Percentiles rank a stretch among this genome's conserved stretches.
Evolutionary conservation across 1,284 basidiomycete species (phyloP).

Genomic region (Moesziomyces antarcticus): DNA sequence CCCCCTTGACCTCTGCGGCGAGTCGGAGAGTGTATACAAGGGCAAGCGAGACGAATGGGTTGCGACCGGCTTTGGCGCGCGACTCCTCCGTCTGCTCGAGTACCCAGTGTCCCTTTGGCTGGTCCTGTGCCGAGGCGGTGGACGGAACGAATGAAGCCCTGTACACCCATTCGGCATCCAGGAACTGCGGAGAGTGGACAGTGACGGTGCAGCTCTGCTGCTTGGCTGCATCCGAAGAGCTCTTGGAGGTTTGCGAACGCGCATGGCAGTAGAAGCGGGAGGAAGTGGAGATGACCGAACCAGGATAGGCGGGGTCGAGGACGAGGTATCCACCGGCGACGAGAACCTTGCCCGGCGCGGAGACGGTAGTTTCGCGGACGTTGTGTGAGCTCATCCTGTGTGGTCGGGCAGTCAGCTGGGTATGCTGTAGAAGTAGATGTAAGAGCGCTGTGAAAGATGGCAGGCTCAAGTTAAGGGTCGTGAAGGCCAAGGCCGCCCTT

Average conservation of each 20-base stretch:
- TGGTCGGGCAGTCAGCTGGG: neutral
- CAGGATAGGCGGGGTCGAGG: slow-evolving; percentile 65
- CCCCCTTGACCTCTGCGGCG: slow-evolving; percentile 68
- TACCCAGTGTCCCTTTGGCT: slow-evolving; percentile 21
- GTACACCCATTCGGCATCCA: slow-evolving; percentile 82
- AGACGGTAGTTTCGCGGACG: slow-evolving; percentile 72
- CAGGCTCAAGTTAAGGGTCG: too few relatives aligned
- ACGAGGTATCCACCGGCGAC: slow-evolving; percentile 70
- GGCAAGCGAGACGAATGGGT: slow-evolving; percentile 92
- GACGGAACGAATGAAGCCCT: slow-evolving; percentile 67
- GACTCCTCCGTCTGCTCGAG: slow-evolving; percentile 46
- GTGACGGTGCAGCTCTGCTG: slow-evolving; percentile 69
- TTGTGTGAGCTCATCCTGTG: slow-evolving; percentile 11
- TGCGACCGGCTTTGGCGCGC: slow-evolving; percentile 70
- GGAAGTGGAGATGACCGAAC: slow-evolving; percentile 76
- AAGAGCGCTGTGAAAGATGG: too few relatives aligned
- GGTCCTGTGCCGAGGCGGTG: neutral
- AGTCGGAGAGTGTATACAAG: slow-evolving; percentile 80
- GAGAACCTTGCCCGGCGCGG: slow-evolving; percentile 94
- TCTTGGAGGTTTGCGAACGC: slow-evolving; percentile 4
- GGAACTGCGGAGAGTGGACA: slow-evolving; percentile 91
- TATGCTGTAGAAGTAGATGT: neutral
- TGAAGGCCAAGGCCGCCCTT: neutral
- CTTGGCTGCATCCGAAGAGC: neutral
- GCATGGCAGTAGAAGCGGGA: slow-evolving; percentile 87